Evolutionary conservation across 225 moss, liverwort and hornwort species (phyloP).

Genomic region (Climacium dendroides): DNA sequence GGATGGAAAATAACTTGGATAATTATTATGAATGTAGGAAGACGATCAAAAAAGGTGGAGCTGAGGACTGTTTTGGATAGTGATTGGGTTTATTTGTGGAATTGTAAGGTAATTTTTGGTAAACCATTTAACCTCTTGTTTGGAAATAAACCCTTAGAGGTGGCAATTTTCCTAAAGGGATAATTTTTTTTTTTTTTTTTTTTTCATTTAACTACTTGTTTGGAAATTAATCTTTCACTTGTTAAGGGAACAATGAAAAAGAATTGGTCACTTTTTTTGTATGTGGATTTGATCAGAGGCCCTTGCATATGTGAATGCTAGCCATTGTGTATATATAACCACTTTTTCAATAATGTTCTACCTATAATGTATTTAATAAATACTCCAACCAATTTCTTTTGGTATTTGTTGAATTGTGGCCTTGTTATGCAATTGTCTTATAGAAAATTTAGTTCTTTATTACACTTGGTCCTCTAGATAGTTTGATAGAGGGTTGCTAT

Average conservation of each 20-base stretch:
- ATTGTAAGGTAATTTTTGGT: background rate
- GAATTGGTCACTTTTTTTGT: too few species aligned
- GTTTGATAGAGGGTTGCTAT: background rate
- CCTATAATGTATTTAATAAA: background rate
- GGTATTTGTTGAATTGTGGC: background rate
- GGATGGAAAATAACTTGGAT: background rate
- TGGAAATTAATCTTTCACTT: background rate
- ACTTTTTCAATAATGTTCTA: background rate
- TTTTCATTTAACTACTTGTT: background rate
- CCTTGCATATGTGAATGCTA: background rate
- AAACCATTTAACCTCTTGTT: background rate
- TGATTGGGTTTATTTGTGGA: background rate
- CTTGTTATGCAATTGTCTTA: background rate
- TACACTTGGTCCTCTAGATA: background rate
- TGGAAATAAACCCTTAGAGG: background rate
- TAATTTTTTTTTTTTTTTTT: background rate
- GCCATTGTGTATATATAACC: background rate
- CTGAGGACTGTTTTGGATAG: background rate
- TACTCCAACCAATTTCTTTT: background rate
- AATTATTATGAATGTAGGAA: background rate
- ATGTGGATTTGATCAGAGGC: background rate
- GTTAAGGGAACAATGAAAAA: background rate
- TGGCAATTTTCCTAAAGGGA: too few species aligned
- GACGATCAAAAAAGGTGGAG: background rate
- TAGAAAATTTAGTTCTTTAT: background rate